Percentiles rank a stretch among this genome's conserved stretches.
These are phyloP conservation scores for Platanthera guangdongensis DNA, from an alignment of 106 monocot species.

Conservation along the genomic window DNA sequence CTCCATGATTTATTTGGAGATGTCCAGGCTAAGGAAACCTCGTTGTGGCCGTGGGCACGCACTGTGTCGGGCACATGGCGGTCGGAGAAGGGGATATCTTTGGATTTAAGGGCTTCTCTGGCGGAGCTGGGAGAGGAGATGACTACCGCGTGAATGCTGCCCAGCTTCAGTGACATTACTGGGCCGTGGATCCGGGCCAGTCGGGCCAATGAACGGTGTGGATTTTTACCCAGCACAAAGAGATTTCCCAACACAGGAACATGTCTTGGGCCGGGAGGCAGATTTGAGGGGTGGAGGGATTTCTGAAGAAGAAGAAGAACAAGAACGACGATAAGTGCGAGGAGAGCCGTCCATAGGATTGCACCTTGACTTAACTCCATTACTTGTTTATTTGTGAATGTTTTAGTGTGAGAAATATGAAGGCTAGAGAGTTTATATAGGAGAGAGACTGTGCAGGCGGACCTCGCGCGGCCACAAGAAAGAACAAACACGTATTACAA, in stretches of 20 bases:
- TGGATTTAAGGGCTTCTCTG: constrained; percentile 10
- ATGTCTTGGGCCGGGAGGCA: constrained; percentile 19
- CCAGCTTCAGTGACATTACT: constrained; percentile 27
- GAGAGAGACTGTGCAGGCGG: no score
- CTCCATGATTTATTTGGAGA: not conserved
- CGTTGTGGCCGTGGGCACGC: not conserved
- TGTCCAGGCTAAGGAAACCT: not conserved
- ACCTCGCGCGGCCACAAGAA: no score
- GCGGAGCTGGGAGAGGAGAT: constrained; percentile 25
- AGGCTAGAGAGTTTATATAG: no score
- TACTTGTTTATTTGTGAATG: no score
- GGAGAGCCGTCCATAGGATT: not conserved
- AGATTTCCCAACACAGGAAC: constrained; percentile 23
- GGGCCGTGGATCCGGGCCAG: constrained; percentile 15
- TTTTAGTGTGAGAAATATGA: no score
- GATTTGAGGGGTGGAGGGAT: not conserved
- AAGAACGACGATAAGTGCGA: not conserved
- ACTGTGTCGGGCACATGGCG: constrained; percentile 10
- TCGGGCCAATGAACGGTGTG: not conserved
- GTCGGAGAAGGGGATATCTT: constrained; percentile 19
- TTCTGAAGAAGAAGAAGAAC: not conserved
- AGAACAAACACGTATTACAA: no score
- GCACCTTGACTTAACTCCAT: no score
- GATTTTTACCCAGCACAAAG: not conserved
- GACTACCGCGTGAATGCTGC: constrained; percentile 8